Percentiles rank a stretch among this genome's conserved stretches.
Conservation (phyloP, 78 protist genomes). For the Dictyostelium intermedium region DNA sequence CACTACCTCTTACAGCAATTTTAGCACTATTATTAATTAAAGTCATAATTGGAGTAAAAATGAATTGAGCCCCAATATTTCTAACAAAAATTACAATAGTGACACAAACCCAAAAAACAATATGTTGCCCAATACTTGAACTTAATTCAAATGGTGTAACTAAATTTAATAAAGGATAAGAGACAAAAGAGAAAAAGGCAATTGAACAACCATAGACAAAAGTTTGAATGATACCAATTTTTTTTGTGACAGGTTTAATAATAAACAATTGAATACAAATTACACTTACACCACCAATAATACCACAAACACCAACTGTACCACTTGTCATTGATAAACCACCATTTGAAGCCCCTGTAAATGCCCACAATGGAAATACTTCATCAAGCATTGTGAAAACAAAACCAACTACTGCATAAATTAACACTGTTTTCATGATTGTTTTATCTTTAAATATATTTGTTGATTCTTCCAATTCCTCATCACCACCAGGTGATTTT, state of each 20-base stretch:
- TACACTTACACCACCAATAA: conserved; percentile 40
- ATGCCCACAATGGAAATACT: conserved; percentile 59
- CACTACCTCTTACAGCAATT: not conserved
- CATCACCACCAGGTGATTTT: not conserved
- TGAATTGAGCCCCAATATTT: conserved; percentile 15
- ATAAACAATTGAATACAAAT: conserved; percentile 9
- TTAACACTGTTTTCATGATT: conserved; percentile 3
- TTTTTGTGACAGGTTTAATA: conserved; percentile 7
- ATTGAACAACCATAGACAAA: not conserved
- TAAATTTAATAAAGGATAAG: not conserved
- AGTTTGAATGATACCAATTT: conserved; percentile 26
- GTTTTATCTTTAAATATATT: conserved; percentile 31
- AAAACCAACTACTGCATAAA: conserved; percentile 35
- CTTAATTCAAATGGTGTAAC: not conserved
- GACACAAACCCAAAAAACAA: conserved; percentile 13
- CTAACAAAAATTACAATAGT: not conserved
- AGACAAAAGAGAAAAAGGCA: not conserved
- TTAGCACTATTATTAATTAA: conserved; percentile 57
- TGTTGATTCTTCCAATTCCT: not conserved
- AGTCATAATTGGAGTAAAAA: conserved; percentile 65
- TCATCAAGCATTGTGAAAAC: conserved; percentile 58
- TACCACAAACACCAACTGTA: conserved; percentile 36
- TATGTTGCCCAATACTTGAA: not conserved
- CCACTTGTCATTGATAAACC: conserved; percentile 7
- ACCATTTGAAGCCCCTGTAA: conserved; percentile 2